Conservation (phyloP, 495 filamentous ascomycete genomes). For the Xylaria telfairii region DNA sequence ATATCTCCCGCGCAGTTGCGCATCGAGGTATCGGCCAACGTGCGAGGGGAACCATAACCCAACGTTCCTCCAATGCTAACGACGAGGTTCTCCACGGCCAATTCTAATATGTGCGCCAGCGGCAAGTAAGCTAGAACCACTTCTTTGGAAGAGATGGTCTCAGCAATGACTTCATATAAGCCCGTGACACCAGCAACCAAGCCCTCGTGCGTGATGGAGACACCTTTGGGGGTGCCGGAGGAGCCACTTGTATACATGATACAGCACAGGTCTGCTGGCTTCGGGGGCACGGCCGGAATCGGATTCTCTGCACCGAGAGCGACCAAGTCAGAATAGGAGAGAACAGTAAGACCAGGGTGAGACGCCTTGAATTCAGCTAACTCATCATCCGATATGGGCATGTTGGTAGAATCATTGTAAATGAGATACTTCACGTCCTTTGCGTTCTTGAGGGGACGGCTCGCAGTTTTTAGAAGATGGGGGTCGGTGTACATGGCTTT, state of each 20-base stretch:
- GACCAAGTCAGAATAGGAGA: constrained; percentile 53
- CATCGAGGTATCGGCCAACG: constrained; percentile 70
- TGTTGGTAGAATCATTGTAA: constrained; percentile 51
- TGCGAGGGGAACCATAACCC: constrained; percentile 84
- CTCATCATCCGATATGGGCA: constrained; percentile 47
- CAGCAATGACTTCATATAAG: constrained; percentile 47
- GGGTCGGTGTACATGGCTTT: constrained; percentile 68
- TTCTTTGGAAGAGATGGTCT: constrained; percentile 61
- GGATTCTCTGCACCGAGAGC: constrained; percentile 70
- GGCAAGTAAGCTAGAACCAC: constrained; percentile 82
- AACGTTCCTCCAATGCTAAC: constrained; percentile 77
- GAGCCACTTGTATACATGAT: constrained; percentile 97
- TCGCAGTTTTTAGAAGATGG: constrained; percentile 59
- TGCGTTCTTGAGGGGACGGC: constrained; percentile 48
- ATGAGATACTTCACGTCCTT: constrained; percentile 50
- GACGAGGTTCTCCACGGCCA: constrained; percentile 76
- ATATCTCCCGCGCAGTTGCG: constrained; percentile 66
- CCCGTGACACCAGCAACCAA: constrained; percentile 69
- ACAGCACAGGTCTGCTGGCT: constrained; percentile 74
- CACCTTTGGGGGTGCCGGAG: constrained; percentile 88
- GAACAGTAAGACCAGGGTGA: constrained; percentile 47
- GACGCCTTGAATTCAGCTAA: constrained; percentile 50
- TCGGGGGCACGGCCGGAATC: constrained; percentile 67
- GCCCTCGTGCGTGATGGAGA: constrained; percentile 76
- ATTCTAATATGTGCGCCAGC: constrained; percentile 88